Conservation (phyloP, 1,284 basidiomycete genomes). For the Tetrapyrgos nigripes region DNA sequence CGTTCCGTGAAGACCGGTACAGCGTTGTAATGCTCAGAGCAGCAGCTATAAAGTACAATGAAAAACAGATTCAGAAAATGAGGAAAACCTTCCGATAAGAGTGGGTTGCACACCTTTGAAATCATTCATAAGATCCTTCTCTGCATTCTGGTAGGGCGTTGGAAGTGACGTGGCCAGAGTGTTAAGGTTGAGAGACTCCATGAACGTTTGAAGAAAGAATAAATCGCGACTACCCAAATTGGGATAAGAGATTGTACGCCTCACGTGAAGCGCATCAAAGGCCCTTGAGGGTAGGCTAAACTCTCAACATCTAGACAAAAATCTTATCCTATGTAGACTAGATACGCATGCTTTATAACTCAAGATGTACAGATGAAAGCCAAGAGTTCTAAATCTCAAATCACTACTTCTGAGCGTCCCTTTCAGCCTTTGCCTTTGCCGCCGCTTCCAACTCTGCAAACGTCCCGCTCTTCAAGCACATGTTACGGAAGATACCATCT, state of each 20-base stretch:
- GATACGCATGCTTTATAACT: too few relatives aligned
- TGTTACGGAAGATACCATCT: conserved; percentile 75
- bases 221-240: not conserved
- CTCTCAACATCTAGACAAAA: too few relatives aligned
- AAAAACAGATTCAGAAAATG: conserved; percentile 15
- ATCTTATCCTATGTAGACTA: too few relatives aligned
- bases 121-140: conserved; percentile 79
- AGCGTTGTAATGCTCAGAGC: conserved; percentile 83
- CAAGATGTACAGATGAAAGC: too few relatives aligned
- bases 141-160: conserved; percentile 69
- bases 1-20: conserved; percentile 75
- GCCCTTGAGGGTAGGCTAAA: not conserved
- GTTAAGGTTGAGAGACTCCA: conserved; percentile 76
- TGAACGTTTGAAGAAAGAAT: conserved; percentile 9
- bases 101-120: conserved; percentile 66
- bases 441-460: conserved; percentile 71
- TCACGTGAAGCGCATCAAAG: not conserved
- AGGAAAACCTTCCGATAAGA: conserved; percentile 5
- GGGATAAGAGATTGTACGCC: too few relatives aligned
- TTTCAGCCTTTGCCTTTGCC: conserved; percentile 56
- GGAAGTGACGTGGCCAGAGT: conserved; percentile 78
- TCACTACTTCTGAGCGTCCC: conserved; percentile 1
- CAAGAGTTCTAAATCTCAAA: too few relatives aligned
- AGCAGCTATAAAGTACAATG: conserved; percentile 56
- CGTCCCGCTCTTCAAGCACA: conserved; percentile 86